Evolutionary conservation across 345 rosid genomes (phyloP).

Genomic region (Punica granatum): DNA sequence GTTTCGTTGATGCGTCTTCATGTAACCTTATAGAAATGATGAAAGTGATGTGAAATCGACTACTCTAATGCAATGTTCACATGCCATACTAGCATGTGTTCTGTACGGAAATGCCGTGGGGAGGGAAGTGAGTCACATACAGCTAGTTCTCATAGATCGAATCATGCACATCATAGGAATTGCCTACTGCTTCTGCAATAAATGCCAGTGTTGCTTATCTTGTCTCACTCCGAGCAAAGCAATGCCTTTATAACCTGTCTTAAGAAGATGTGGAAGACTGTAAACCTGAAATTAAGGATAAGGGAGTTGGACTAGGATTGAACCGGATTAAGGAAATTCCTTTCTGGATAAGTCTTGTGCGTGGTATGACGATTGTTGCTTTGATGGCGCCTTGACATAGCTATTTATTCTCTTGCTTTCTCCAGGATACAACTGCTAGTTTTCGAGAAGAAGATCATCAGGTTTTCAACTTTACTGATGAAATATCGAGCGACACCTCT

Average conservation of each 20-base stretch:
- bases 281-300: no score
- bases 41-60: background rate
- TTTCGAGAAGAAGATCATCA: slow-evolving; percentile 29
- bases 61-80: background rate
- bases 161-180: no score
- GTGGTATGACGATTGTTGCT: no score
- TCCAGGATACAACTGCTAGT: slow-evolving; percentile 50
- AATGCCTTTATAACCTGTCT: no score
- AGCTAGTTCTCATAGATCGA: background rate
- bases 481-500: slow-evolving; percentile 65
- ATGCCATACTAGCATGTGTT: background rate
- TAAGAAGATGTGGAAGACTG: no score
- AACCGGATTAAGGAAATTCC: no score
- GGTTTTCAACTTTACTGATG: slow-evolving; percentile 61
- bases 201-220: no score
- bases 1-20: background rate
- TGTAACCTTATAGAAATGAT: background rate
- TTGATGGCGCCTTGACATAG: background rate
- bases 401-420: background rate
- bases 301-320: no score
- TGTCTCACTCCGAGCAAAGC: no score
- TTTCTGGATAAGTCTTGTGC: no score
- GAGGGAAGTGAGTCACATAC: background rate
- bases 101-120: background rate
- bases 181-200: no score